Percentiles rank a stretch among this genome's conserved stretches.
phyloP scores from a whole-genome alignment of 768 basidiomycete species.

The Pulveroboletus sp. region DNA sequence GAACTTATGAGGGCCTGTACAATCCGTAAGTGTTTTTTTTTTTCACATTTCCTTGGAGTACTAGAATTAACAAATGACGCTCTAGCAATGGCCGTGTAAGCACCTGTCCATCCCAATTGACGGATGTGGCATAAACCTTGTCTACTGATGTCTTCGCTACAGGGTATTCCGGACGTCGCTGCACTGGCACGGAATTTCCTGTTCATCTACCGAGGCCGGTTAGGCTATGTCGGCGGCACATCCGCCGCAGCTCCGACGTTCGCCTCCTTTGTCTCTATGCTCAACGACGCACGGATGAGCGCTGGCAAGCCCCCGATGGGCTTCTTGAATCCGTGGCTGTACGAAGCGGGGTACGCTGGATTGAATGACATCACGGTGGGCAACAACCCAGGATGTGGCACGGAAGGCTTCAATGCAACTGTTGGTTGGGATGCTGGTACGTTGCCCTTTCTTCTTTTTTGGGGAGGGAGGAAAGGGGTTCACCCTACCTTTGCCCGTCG shows the following conservation, averaged over 20 bases:
- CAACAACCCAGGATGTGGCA: slow-evolving; percentile 57
- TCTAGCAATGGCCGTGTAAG: slow-evolving; percentile 52
- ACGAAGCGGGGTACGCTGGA: slow-evolving; percentile 29
- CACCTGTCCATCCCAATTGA: not conserved
- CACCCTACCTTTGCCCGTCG: not conserved
- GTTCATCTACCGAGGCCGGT: slow-evolving; percentile 40
- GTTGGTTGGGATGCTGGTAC: slow-evolving; percentile 58
- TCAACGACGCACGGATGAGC: slow-evolving; percentile 57
- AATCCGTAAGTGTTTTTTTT: slow-evolving; percentile 45
- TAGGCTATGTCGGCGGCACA: slow-evolving; percentile 51
- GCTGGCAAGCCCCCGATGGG: slow-evolving; percentile 45
- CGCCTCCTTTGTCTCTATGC: slow-evolving; percentile 55
- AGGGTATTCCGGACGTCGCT: slow-evolving; percentile 62
- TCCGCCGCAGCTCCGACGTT: slow-evolving; percentile 64
- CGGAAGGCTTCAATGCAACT: slow-evolving; percentile 58
- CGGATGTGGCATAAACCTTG: too few species aligned
- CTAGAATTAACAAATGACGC: not conserved
- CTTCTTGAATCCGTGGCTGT: slow-evolving; percentile 63
- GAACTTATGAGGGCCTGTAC: slow-evolving; percentile 54
- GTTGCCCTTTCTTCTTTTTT: slow-evolving; percentile 5
- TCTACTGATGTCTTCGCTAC: not conserved
- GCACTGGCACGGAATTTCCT: slow-evolving; percentile 51
- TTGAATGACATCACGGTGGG: slow-evolving; percentile 60
- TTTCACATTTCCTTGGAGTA: not conserved
- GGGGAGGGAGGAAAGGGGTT: too few species aligned